These are phyloP conservation scores for Paramecium pentaurelia DNA, from an alignment of 73 alveolate genomes.

Conservation along the genomic window DNA sequence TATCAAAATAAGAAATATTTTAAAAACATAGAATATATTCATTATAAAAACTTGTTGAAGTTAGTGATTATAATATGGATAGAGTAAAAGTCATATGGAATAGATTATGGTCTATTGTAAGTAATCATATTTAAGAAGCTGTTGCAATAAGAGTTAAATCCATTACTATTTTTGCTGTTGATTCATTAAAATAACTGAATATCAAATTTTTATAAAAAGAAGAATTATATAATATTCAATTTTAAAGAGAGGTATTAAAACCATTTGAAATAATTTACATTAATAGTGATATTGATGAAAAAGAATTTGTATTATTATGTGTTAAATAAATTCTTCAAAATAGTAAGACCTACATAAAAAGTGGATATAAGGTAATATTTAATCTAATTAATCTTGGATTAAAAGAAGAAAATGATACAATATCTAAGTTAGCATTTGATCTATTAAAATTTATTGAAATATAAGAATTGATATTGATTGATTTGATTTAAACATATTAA, in stretches of 20 bases:
- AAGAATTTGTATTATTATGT: constrained; percentile 46
- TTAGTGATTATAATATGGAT: constrained; percentile 83
- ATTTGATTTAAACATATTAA: constrained; percentile 20
- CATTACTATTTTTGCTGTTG: constrained; percentile 66
- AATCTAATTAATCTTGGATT: constrained; percentile 28
- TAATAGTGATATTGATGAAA: not conserved
- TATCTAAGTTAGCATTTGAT: constrained; percentile 48
- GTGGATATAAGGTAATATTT: constrained; percentile 57
- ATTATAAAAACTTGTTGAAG: constrained; percentile 75
- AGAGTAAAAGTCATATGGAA: constrained; percentile 82
- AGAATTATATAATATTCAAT: constrained; percentile 72
- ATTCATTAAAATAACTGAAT: constrained; percentile 79
- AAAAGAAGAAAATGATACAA: constrained; percentile 50
- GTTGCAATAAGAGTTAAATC: constrained; percentile 63
- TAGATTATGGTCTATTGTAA: constrained; percentile 67
- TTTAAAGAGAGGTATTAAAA: constrained; percentile 79
- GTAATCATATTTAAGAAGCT: constrained; percentile 67
- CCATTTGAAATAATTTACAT: constrained; percentile 71
- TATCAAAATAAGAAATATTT: constrained; percentile 76
- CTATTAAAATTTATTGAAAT: constrained; percentile 5
- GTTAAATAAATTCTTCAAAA: constrained; percentile 28
- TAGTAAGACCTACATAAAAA: constrained; percentile 5
- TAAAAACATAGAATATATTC: constrained; percentile 70
- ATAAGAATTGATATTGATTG: constrained; percentile 16
- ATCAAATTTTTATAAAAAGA: constrained; percentile 75